Conservation (phyloP, 257 asterid genomes). For the Scutellaria galericulata region DNA sequence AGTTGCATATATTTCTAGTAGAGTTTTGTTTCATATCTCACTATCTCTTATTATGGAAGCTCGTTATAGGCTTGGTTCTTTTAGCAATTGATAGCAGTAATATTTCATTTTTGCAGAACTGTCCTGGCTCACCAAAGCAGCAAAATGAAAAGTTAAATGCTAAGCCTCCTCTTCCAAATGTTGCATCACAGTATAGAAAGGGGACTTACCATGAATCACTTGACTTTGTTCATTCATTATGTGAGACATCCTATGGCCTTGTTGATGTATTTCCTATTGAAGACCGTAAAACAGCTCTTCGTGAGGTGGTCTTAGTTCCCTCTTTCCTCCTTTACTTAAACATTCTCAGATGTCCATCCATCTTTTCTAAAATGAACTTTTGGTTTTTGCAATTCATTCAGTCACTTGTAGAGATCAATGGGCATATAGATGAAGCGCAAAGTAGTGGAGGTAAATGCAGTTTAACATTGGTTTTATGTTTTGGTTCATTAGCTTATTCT, state of each 20-base stretch:
- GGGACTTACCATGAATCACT: constrained; percentile 96
- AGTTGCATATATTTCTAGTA: constrained; percentile 19
- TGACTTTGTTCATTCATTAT: constrained; percentile 86
- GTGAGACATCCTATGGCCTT: constrained; percentile 93
- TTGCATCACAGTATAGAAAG: constrained; percentile 81
- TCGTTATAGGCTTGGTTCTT: constrained; percentile 23
- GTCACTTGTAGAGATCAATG: constrained; percentile 89
- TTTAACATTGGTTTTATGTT: constrained; percentile 25
- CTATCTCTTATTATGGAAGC: constrained; percentile 10
- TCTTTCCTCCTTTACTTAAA: constrained; percentile 17
- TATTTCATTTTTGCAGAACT: constrained; percentile 58
- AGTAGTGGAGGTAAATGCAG: constrained; percentile 79
- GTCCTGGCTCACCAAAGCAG: constrained; percentile 84
- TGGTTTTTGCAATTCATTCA: constrained; percentile 47
- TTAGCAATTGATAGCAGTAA: constrained; percentile 28
- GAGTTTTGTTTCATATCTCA: background rate
- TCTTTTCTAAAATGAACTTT: constrained; percentile 39
- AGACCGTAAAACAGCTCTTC: constrained; percentile 89
- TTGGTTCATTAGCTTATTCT: constrained; percentile 32
- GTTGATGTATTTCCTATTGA: constrained; percentile 96
- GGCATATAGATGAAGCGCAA: constrained; percentile 70
- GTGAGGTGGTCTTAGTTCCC: constrained; percentile 66
- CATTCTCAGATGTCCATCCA: constrained; percentile 32
- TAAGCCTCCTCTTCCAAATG: constrained; percentile 94
- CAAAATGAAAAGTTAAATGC: constrained; percentile 60